Evolutionary conservation across 768 basidiomycete genomes (phyloP), one percentile per base, ranked within the genome.

Genomic region (Tricholoma sp.): DNA sequence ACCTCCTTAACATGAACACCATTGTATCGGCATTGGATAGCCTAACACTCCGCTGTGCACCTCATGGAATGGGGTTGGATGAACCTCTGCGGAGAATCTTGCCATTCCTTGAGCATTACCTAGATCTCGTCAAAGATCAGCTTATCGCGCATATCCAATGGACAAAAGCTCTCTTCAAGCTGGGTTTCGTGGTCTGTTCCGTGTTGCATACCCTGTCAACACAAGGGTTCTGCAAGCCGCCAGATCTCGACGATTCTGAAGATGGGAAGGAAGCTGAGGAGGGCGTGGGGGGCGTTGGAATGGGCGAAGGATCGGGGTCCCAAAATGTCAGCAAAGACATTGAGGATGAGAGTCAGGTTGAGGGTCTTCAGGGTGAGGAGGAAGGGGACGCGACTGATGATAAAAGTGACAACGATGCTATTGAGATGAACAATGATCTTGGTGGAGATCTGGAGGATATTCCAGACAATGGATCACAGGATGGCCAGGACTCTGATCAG

Each of bases 301-400:
- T 99, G 52, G 97, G 97, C 2, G 85, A 90, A 61, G 97, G 97
- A 1, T 76, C 80, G 2, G 97, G 97, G 0, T 75, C 77, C 31
- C 83, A 96, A 68, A 89, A 98, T 64, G 88, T 94, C 55, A 94
- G 91, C 76, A 88, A 94, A 64, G 91, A 98, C 66, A 94, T 98
- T 53, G 87, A 95, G 65, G 94, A 98, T 55, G 94, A 98, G 72
- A 89, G 90, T 64, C 96, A 99, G 64, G 90, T 98, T 6, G 97
- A 99, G 64, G 97, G 97, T 0, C 75, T 98, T 20, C 82, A 86
- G 66, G 89, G 83, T 12, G 86, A 91, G 17, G 77, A 80, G 10
- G 70, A 69, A 13, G 71, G 80, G 15, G 78, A 81, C 20, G 69
- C 74, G 9, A 71, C 77, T 7, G 72, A 79, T 13, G 65, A 74